Conservation (phyloP, 1,284 basidiomycete genomes). For the Abortiporus biennis region DNA sequence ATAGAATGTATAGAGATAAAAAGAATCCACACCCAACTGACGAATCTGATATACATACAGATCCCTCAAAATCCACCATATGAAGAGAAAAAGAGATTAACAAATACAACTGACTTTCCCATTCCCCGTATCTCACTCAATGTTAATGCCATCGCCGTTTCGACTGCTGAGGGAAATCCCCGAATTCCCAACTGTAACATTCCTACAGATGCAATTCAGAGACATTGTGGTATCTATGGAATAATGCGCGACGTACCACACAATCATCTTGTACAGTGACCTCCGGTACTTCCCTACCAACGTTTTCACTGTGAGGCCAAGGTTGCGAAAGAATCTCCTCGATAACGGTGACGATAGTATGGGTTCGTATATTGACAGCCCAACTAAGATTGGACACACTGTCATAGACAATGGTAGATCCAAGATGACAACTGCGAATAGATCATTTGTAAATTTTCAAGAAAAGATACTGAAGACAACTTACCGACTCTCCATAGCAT, state of each 20-base stretch:
- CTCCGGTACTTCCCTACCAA: slow-evolving; percentile 56
- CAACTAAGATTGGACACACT: slow-evolving; percentile 83
- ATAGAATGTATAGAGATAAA: too few species aligned
- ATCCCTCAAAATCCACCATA: too few species aligned
- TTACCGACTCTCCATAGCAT: slow-evolving; percentile 71
- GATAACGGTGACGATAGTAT: slow-evolving; percentile 81
- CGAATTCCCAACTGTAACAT: slow-evolving; percentile 71
- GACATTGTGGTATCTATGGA: neutral
- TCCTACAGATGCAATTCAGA: slow-evolving; percentile 38
- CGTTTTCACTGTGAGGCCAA: slow-evolving; percentile 61
- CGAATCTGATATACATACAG: too few species aligned
- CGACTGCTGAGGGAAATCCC: slow-evolving; percentile 31
- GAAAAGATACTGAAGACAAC: slow-evolving; percentile 14
- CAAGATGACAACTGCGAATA: slow-evolving; percentile 69
- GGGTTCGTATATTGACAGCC: slow-evolving; percentile 77
- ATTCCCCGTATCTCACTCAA: too few species aligned
- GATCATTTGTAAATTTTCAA: neutral
- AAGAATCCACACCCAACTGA: too few species aligned
- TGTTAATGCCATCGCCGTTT: too few species aligned
- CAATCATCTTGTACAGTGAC: slow-evolving; percentile 49
- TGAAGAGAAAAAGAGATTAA: too few species aligned
- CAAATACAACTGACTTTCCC: too few species aligned
- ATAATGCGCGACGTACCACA: slow-evolving; percentile 38
- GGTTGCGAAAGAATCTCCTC: slow-evolving; percentile 70
- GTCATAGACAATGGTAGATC: slow-evolving; percentile 84